phyloP scores from a whole-genome alignment of 441 rosid species.

The Gossypium laxum region DNA sequence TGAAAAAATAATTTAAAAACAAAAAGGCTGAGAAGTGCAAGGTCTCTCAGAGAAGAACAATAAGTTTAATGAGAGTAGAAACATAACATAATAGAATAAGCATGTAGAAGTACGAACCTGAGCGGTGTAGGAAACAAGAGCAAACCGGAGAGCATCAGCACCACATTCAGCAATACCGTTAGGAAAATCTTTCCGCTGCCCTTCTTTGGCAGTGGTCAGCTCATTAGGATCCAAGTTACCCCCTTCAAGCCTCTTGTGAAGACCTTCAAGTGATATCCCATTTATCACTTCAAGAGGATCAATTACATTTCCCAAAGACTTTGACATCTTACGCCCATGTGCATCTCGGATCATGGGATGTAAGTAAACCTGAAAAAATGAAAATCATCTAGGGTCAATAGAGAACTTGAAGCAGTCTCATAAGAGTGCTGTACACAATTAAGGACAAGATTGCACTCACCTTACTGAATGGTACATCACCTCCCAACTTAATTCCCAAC shows the following conservation, averaged over 20 bases:
- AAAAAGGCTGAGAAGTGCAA: neutral
- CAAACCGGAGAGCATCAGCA: slow-evolving; percentile 94
- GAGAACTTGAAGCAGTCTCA: neutral
- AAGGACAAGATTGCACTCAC: slow-evolving; percentile 26
- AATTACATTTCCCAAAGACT: slow-evolving; percentile 85
- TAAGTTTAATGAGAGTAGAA: neutral
- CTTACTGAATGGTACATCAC: slow-evolving; percentile 82
- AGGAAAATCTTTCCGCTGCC: slow-evolving; percentile 76
- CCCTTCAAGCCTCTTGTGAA: slow-evolving; percentile 73
- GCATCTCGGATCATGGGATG: slow-evolving; percentile 99
- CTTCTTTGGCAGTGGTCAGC: slow-evolving; percentile 60
- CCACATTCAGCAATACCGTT: slow-evolving; percentile 94
- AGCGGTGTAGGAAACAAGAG: slow-evolving; percentile 89
- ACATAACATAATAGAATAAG: neutral
- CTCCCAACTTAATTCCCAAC: slow-evolving; percentile 76
- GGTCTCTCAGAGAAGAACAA: neutral
- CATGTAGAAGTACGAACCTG: slow-evolving; percentile 46
- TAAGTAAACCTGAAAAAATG: slow-evolving; percentile 53
- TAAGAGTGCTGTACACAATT: neutral
- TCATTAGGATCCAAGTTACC: slow-evolving; percentile 81
- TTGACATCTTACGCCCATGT: slow-evolving; percentile 95
- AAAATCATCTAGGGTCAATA: slow-evolving; percentile 6
- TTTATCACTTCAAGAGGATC: slow-evolving; percentile 91
- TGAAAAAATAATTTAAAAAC: neutral
- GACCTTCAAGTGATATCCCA: slow-evolving; percentile 77